phyloP scores from a whole-genome alignment of 2,329 filamentous ascomycete genomes.

The Colletotrichum camelliae region DNA sequence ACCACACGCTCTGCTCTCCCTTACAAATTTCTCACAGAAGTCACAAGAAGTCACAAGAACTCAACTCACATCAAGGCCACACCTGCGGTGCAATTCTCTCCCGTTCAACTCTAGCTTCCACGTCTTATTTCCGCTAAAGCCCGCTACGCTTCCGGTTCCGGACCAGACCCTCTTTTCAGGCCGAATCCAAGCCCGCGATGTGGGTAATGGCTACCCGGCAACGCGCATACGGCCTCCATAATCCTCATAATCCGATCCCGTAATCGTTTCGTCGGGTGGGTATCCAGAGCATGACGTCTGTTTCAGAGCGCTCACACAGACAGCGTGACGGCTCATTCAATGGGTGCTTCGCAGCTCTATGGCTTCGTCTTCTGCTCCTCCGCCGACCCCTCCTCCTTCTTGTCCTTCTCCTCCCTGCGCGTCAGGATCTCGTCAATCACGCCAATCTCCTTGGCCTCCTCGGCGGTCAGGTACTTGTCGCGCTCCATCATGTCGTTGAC shows the following conservation, averaged over 20 bases:
- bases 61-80: background rate
- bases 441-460: constrained; percentile 87
- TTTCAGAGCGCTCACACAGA: background rate
- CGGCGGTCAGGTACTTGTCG: constrained; percentile 90
- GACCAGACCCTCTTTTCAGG: constrained; percentile 4
- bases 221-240: background rate
- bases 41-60: no score
- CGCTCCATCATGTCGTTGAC: constrained; percentile 96
- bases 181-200: background rate
- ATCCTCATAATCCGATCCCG: background rate
- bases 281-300: background rate
- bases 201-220: constrained; percentile 14
- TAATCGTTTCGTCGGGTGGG: background rate
- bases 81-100: background rate
- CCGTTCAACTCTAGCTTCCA: background rate
- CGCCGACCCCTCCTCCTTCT: constrained; percentile 17
- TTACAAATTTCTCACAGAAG: background rate
- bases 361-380: constrained; percentile 22
- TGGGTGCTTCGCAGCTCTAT: background rate
- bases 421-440: constrained; percentile 90
- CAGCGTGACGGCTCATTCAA: background rate
- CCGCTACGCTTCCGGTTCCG: constrained; percentile 14
- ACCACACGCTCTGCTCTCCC: background rate
- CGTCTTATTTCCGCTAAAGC: constrained; percentile 3
- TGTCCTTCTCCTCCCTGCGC: constrained; percentile 53